phyloP scores from a whole-genome alignment of 2,329 filamentous ascomycete species.

The Trichoderma atroviride region DNA sequence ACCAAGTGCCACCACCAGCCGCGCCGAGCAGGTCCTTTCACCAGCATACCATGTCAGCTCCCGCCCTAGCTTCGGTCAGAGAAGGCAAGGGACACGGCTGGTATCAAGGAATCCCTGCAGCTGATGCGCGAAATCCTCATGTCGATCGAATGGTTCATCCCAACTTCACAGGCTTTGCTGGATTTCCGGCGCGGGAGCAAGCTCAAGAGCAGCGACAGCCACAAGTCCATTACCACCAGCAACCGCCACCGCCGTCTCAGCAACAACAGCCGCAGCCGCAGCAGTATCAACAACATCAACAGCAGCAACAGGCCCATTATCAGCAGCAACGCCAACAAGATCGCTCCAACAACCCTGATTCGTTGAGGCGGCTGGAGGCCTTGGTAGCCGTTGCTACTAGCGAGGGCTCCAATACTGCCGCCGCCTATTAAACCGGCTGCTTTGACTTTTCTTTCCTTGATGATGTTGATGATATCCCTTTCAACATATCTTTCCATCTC shows the following conservation, averaged over 20 bases:
- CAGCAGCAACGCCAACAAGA: slow-evolving; percentile 31
- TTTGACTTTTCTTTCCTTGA: not conserved
- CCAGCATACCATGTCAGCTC: slow-evolving; percentile 64
- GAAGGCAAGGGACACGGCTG: slow-evolving; percentile 70
- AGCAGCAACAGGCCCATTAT: slow-evolving; percentile 30
- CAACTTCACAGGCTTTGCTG: slow-evolving; percentile 55
- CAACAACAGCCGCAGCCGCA: not conserved
- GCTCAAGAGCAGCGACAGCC: slow-evolving; percentile 29
- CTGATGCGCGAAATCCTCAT: slow-evolving; percentile 45
- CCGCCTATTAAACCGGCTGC: slow-evolving; percentile 40
- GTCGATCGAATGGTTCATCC: slow-evolving; percentile 62
- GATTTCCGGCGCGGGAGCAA: slow-evolving; percentile 49
- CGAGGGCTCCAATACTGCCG: slow-evolving; percentile 45
- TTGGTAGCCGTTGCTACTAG: slow-evolving; percentile 50
- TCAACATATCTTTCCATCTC: not conserved
- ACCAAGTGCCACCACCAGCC: slow-evolving; percentile 38
- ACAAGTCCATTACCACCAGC: slow-evolving; percentile 1
- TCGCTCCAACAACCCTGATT: slow-evolving; percentile 37
- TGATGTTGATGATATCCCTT: slow-evolving; percentile 20
- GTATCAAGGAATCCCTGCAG: slow-evolving; percentile 62
- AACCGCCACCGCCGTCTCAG: not conserved
- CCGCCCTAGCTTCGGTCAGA: slow-evolving; percentile 57
- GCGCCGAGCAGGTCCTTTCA: slow-evolving; percentile 44
- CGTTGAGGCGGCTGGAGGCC: slow-evolving; percentile 46
- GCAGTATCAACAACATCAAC: not conserved